Evolutionary conservation across 2,329 filamentous ascomycete species (phyloP).

Genomic region (Alternaria incomplexa): DNA sequence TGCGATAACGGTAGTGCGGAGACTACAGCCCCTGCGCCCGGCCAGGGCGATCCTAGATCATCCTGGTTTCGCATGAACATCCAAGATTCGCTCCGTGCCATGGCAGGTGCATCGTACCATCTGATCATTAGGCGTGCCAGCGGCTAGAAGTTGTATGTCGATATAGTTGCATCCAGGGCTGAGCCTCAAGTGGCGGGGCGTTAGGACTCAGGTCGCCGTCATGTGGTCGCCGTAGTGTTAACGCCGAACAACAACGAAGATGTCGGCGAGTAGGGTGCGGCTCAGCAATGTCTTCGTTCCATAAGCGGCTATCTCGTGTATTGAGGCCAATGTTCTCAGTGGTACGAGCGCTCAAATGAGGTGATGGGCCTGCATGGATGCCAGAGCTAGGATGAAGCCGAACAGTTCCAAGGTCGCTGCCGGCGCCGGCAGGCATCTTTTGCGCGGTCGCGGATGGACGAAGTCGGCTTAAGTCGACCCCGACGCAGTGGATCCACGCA

Average conservation of each 20-base stretch:
- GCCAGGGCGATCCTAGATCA: not conserved
- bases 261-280: not conserved
- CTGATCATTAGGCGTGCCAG: not conserved
- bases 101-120: not conserved
- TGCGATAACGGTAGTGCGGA: not conserved
- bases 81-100: not conserved
- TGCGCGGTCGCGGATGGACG: not conserved
- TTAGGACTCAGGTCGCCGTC: not conserved
- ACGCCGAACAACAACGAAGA: not conserved
- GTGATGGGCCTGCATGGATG: not conserved
- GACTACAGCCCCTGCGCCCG: not conserved
- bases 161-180: not conserved
- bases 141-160: not conserved
- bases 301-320: not conserved
- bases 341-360: not conserved
- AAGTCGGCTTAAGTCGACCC: not conserved
- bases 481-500: not conserved
- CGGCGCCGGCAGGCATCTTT: not conserved
- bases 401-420: not conserved
- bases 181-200: not conserved
- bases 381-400: not conserved
- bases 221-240: not conserved
- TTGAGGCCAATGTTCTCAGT: not conserved
- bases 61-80: conserved; percentile 1
- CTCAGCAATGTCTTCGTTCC: not conserved